These are phyloP conservation scores for Alternaria arborescens DNA, from an alignment of 2,329 filamentous ascomycete genomes.

Conservation along the genomic window DNA sequence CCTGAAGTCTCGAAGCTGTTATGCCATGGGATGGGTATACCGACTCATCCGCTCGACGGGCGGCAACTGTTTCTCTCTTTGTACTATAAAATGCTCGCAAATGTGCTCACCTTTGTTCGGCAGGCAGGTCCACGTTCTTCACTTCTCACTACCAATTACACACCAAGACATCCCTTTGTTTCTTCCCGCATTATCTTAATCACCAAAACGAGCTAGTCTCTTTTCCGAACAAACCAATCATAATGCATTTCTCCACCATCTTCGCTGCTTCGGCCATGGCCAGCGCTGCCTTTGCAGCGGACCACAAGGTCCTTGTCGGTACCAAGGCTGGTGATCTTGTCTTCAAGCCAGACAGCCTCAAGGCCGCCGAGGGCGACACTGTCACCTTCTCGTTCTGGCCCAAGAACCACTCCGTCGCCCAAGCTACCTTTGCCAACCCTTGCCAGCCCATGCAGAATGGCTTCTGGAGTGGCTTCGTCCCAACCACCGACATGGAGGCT, in stretches of 20 bases:
- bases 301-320: constrained; percentile 46
- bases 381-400: constrained; percentile 52
- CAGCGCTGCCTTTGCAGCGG: constrained; percentile 41
- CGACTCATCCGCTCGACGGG: constrained; percentile 31
- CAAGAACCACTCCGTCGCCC: constrained; percentile 52
- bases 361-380: constrained; percentile 48
- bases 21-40: constrained; percentile 40
- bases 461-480: constrained; percentile 52
- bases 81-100: constrained; percentile 49
- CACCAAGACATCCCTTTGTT: constrained; percentile 34
- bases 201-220: constrained; percentile 47
- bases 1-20: constrained; percentile 46
- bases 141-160: constrained; percentile 43
- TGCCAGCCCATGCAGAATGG: constrained; percentile 45
- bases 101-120: constrained; percentile 39
- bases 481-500: constrained; percentile 32
- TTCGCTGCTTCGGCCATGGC: constrained; percentile 44
- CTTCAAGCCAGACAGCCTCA: constrained; percentile 48
- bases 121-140: constrained; percentile 49
- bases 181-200: constrained; percentile 23
- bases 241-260: constrained; percentile 51
- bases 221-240: constrained; percentile 39
- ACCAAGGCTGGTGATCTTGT: constrained; percentile 36
- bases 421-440: constrained; percentile 45
- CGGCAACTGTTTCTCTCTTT: constrained; percentile 36